Base-by-base conservation (phyloP, 805 yeast species). In the Candida bentonensis region DNA sequence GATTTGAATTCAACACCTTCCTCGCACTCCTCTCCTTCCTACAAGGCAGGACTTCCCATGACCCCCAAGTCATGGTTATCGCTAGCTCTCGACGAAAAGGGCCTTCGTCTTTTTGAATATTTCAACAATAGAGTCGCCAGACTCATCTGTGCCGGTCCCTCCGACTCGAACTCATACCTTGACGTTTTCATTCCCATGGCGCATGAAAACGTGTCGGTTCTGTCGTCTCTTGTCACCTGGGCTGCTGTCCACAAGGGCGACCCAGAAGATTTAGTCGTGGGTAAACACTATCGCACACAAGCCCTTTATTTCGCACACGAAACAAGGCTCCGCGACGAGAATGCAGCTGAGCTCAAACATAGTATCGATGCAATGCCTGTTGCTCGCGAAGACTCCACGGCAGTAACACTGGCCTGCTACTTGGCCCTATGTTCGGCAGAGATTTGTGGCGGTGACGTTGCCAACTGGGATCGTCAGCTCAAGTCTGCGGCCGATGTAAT, bases 371-470 rank as follows among this genome's bases (percentile, higher is more conserved):
- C 57, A n/a, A 47, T 52, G 44, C 43, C 45, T 28, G 15, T 27
- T 13, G 52, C 45, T 13, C 42, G 36, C 34, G 44, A 40, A 28
- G 45, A 34, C 45, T 51, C 28, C 26, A 42, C 43, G n/a, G 42
- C 44, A 41, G 45, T 49, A 13, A 23, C 43, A 40, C 56, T 82
- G 40, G 87, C 92, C 1, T 73, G 77, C 22, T 64, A 78, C 45
- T 61, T 82, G 49, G 74, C 82, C 44, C 65, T 82, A 42, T 72
- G 81, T 52, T 84, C 80, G n/a, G 87, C 82, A 1, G 88, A 82
- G 55, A 81, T 82, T 43, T 82, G 88, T 60, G 72, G 76, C 52
- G 94, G 94, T 7, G 92, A 82, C 57, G 86, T 82, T 27, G 69
- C 70, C 30, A 74, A 77, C 54, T 82, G 94, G 94, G 70, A 79